Evolutionary conservation across 2,329 filamentous ascomycete species (phyloP).

Genomic region (Diaporthe velutina): DNA sequence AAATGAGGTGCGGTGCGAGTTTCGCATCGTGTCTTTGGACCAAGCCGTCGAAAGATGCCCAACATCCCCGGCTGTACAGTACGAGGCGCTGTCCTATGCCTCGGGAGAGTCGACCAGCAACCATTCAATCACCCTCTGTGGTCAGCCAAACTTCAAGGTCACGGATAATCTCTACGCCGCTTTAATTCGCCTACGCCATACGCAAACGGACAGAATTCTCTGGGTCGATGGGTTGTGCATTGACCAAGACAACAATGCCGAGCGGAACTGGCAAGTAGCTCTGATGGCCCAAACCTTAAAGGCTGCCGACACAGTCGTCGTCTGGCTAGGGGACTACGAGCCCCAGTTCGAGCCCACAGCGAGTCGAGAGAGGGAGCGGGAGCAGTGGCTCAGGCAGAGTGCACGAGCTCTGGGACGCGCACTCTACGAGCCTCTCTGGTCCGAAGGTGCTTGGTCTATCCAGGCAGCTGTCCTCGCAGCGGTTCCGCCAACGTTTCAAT

Average conservation of each 20-base stretch:
- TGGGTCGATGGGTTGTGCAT: conserved; percentile 15
- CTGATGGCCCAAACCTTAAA: background rate
- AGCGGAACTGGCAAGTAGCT: conserved; percentile 19
- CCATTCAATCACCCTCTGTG: background rate
- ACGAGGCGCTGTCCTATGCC: conserved; percentile 1
- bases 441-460: conserved; percentile 19
- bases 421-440: conserved; percentile 11
- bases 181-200: conserved; percentile 8
- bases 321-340: conserved; percentile 21
- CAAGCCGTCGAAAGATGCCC: too few species aligned
- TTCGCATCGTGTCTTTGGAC: background rate
- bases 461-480: background rate
- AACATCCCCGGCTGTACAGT: background rate
- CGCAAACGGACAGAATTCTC: conserved; percentile 11
- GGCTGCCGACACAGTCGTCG: conserved; percentile 11
- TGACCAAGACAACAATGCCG: conserved; percentile 13
- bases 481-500: background rate
- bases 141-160: background rate
- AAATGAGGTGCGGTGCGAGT: conserved; percentile 20
- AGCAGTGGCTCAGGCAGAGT: conserved; percentile 10
- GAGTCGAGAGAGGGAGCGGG: background rate
- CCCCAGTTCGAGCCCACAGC: background rate
- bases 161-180: conserved; percentile 14
- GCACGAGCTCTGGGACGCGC: background rate
- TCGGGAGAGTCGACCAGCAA: conserved; percentile 1